Percentiles rank a stretch among this genome's conserved stretches.
Conservation (phyloP, 192 early-diverging fungal species). For the Pilobolus umbonatus region DNA sequence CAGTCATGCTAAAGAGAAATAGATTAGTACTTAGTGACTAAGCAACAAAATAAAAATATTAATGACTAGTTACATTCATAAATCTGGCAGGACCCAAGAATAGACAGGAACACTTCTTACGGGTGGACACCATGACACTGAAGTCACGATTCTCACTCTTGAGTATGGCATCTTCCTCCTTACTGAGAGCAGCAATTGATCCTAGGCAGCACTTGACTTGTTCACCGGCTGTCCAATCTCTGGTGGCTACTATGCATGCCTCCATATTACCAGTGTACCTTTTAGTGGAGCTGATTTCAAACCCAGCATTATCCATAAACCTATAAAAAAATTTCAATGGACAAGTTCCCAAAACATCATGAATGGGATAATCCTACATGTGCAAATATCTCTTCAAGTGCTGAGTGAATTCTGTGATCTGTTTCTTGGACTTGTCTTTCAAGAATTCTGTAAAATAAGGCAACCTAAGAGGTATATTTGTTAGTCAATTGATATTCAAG, state of each 20-base stretch:
- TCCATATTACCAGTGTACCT: conserved; percentile 47
- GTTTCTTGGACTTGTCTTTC: conserved; percentile 22
- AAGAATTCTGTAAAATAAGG: conserved; percentile 30
- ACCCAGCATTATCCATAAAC: conserved; percentile 51
- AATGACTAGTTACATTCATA: conserved; percentile 45
- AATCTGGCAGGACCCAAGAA: conserved; percentile 61
- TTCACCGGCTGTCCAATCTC: conserved; percentile 40
- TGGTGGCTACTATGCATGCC: conserved; percentile 53
- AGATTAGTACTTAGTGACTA: background rate
- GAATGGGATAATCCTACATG: conserved; percentile 19
- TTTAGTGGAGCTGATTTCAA: conserved; percentile 48
- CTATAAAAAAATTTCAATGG: conserved; percentile 32
- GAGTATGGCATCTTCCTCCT: conserved; percentile 46
- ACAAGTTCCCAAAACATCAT: background rate
- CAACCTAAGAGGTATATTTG: background rate
- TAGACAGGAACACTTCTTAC: conserved; percentile 44
- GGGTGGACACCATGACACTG: conserved; percentile 41
- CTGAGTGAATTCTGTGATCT: conserved; percentile 40
- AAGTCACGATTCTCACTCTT: conserved; percentile 46
- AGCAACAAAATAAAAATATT: background rate
- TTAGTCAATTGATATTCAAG: background rate
- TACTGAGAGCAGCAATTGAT: conserved; percentile 42
- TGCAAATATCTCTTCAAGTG: conserved; percentile 38
- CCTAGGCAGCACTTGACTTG: conserved; percentile 49
- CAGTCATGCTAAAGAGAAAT: conserved; percentile 52